Evolutionary conservation across 208 protist species (phyloP).

Genomic region (Lotmaria passim): DNA sequence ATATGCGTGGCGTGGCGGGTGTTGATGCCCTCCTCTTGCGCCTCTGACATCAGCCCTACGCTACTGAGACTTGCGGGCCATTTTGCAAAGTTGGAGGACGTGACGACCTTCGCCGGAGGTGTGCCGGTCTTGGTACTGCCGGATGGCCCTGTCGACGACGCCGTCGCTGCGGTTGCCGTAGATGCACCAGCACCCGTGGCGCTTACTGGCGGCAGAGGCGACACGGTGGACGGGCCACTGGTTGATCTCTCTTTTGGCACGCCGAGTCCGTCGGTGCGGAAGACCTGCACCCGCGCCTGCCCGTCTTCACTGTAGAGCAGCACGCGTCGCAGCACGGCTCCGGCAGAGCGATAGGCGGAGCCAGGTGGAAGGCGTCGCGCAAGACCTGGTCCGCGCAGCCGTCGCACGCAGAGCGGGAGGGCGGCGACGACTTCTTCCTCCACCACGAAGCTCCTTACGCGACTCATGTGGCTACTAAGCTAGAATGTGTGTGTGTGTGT

Average conservation of each 20-base stretch:
- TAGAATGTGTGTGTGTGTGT: conserved; percentile 15
- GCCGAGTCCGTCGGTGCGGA: conserved; percentile 17
- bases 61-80: background rate
- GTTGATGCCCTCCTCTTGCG: background rate
- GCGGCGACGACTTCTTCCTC: conserved; percentile 11
- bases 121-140: background rate
- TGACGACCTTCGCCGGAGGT: background rate
- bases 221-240: background rate
- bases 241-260: background rate
- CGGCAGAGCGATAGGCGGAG: conserved; percentile 52
- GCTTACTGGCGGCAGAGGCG: background rate
- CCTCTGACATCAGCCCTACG: background rate
- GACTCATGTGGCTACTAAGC: background rate
- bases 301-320: conserved; percentile 37
- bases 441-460: background rate
- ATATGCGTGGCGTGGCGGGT: background rate
- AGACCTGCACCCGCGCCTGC: conserved; percentile 30
- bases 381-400: conserved; percentile 47
- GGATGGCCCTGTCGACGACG: background rate
- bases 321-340: conserved; percentile 38
- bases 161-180: background rate
- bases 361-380: conserved; percentile 50
- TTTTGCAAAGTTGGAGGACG: background rate
- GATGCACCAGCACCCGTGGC: background rate
- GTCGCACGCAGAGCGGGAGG: conserved; percentile 27